Base-by-base conservation (phyloP, 331 rosid genomes). In the Cydonia oblonga region DNA sequence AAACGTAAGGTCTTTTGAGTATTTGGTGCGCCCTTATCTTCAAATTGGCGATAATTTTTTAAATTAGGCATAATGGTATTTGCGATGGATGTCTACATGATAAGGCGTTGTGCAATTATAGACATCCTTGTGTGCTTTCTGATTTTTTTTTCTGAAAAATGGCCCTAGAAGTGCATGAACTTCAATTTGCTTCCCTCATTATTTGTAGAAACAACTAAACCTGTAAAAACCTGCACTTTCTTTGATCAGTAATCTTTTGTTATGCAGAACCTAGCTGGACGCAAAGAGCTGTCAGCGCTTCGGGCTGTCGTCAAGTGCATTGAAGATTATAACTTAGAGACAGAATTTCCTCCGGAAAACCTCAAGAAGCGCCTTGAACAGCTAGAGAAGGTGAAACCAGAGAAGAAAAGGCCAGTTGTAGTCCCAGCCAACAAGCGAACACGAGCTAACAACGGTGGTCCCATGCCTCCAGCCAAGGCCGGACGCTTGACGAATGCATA, bases 381-480 rank as follows among this genome's bases (percentile, higher is more conserved):
- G 78, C 89, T 95, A 73, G 98, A 95, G 80, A 91, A 88, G 96
- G 89, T 85, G 78, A 95, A 91, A 86, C 78, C 83, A 2, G 98
- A 95, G 91, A 95, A 91, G 85, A 89, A 78, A 84, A 95, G 86
- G 69, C 90, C 96, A 38, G 88, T 58, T 71, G 86, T 75, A 19
- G 90, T 88, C 67, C 98, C 98, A 73, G 98, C 98, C 81, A 95
- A 95, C 81, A 95, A 95, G 67, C 86, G 98, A 83, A 91, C 97
- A 46, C 83, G 98, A 23, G 89, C 97, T 69, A 91, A 92, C 86
- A 88, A 81, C 58, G 97, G 97, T 23, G 97, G 97, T 11, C 98
- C 86, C 71, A 95, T 95, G 98, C 98, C 97, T 75, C 98, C 98
- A 7, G 97, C 98, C 80, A 95, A 95, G 79, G 98, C 97, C 71